Evolutionary conservation across 768 basidiomycete species (phyloP).

Genomic region (Butyriboletus loyo): DNA sequence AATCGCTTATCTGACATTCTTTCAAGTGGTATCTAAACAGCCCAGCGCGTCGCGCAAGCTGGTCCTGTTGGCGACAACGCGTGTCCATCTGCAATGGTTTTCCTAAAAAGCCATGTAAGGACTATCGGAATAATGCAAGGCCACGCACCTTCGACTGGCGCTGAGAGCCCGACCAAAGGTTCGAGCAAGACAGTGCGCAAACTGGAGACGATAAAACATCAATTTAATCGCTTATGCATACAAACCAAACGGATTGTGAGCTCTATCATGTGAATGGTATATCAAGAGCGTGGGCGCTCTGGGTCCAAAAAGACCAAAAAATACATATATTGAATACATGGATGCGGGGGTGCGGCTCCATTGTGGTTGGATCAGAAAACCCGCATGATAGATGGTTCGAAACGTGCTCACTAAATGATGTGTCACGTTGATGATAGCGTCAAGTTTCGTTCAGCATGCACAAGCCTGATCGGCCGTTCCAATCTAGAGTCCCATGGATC

Average conservation of each 20-base stretch:
- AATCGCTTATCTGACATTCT: not conserved
- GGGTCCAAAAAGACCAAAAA: no score
- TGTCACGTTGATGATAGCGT: not conserved
- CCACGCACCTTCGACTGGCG: not conserved
- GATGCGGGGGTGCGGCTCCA: no score
- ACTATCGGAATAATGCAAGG: not conserved
- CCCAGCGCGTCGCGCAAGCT: not conserved
- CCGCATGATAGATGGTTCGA: no score
- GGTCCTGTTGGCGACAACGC: not conserved
- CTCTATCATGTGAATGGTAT: not conserved
- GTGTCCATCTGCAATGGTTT: not conserved
- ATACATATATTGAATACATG: no score
- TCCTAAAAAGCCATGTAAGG: not conserved
- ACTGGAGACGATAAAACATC: not conserved
- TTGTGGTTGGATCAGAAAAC: not conserved
- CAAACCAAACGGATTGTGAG: not conserved
- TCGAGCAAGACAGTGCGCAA: not conserved
- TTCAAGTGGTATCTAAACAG: not conserved
- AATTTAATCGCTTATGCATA: not conserved
- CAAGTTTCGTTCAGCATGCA: not conserved
- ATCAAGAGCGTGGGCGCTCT: no score
- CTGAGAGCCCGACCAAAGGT: not conserved
- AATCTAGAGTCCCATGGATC: constrained; percentile 1
- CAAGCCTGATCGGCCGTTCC: not conserved
- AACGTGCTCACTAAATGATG: not conserved